Conservation (phyloP, 2,329 filamentous ascomycete genomes). For the Leptographium radiaticola region DNA sequence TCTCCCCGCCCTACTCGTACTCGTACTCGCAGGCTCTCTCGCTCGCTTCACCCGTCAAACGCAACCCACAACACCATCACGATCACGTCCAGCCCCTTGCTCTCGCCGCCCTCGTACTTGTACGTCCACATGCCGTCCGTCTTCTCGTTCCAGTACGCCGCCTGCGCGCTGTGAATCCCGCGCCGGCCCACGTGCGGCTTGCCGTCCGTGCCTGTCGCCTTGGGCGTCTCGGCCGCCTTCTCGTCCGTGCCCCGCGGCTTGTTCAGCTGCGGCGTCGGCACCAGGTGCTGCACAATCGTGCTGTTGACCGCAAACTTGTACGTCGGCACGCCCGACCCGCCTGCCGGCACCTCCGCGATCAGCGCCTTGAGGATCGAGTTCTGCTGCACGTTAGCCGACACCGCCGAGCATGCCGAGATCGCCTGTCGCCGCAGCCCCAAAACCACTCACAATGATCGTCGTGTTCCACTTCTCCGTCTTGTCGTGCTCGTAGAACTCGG, state of each 20-base stretch:
- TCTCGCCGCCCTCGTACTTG: conserved; percentile 62
- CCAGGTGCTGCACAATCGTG: conserved; percentile 92
- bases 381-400: conserved; percentile 24
- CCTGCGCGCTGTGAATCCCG: conserved; percentile 80
- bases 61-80: conserved; percentile 70
- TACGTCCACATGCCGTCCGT: conserved; percentile 83
- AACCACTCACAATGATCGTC: conserved; percentile 65
- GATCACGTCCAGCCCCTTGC: conserved; percentile 56
- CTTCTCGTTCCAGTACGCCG: conserved; percentile 83
- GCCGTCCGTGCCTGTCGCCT: conserved; percentile 43
- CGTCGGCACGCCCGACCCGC: conserved; percentile 33
- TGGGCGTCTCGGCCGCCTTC: conserved; percentile 29
- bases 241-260: conserved; percentile 41
- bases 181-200: conserved; percentile 68
- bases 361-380: conserved; percentile 65
- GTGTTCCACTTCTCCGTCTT: conserved; percentile 85
- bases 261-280: conserved; percentile 51
- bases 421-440: background rate
- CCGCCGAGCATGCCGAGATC: background rate
- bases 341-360: conserved; percentile 58
- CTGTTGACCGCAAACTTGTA: conserved; percentile 97
- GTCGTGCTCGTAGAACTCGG: conserved; percentile 74
- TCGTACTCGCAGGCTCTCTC: background rate
- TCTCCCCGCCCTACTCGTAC: background rate
- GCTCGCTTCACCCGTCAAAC: conserved; percentile 19